These are phyloP conservation scores for Zygotorulaspora mrakii DNA, from an alignment of 1,139 yeast genomes.

Conservation along the genomic window DNA sequence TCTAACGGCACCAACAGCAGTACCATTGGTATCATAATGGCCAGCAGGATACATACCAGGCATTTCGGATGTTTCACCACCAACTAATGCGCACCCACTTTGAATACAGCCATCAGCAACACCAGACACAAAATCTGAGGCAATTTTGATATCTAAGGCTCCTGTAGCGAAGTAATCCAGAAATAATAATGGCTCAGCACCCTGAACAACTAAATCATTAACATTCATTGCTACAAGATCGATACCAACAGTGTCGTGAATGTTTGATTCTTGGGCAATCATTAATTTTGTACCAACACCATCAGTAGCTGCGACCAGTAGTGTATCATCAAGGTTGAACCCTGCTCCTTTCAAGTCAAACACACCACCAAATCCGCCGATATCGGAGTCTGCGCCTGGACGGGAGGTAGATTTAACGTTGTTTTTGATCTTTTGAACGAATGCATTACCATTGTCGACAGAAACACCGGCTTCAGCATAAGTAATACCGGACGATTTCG, in stretches of 20 bases:
- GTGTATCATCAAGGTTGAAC: constrained; percentile 63
- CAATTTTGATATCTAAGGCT: constrained; percentile 75
- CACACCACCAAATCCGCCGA: constrained; percentile 98
- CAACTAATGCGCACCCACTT: constrained; percentile 97
- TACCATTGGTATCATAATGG: constrained; percentile 97
- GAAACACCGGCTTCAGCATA: constrained; percentile 96
- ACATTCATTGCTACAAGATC: constrained; percentile 99
- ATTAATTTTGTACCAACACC: constrained; percentile 98
- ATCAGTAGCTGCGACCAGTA: constrained; percentile 95
- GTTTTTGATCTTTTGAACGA: constrained; percentile 86
- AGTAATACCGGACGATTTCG: constrained; percentile 47
- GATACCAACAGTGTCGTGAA: constrained; percentile 94
- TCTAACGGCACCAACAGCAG: constrained; percentile 98
- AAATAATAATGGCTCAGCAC: constrained; percentile 96
- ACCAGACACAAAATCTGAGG: constrained; percentile 87
- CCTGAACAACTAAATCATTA: constrained; percentile 95
- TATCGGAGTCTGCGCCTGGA: constrained; percentile 95
- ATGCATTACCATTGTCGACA: constrained; percentile 87
- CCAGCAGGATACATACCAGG: constrained; percentile 97
- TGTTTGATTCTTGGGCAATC: constrained; percentile 85
- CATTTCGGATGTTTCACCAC: constrained; percentile 99
- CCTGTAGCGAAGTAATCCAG: constrained; percentile 97
- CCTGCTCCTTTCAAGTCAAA: constrained; percentile 91
- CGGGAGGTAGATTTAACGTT: constrained; percentile 93
- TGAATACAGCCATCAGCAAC: constrained; percentile 94